phyloP scores from a whole-genome alignment of 164 flowering plant genomes.

The Liriodendron chinense region DNA sequence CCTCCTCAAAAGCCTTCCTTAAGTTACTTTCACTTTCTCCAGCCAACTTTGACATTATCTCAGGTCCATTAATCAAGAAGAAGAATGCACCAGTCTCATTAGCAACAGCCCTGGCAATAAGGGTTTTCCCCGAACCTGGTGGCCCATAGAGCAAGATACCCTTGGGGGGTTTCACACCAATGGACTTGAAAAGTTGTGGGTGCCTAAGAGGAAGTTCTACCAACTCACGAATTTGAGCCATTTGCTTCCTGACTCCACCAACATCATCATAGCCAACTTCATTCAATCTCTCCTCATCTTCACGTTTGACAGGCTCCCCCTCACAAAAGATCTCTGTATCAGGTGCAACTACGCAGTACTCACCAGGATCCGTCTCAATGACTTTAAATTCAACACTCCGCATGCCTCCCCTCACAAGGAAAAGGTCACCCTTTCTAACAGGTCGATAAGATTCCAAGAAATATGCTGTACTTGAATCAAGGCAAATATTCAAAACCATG shows the following conservation, averaged over 20 bases:
- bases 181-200: conserved; percentile 63
- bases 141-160: conserved; percentile 31
- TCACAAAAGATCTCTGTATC: conserved; percentile 71
- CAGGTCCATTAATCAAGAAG: conserved; percentile 34
- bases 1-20: conserved; percentile 64
- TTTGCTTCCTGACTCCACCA: conserved; percentile 72
- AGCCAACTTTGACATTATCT: conserved; percentile 35
- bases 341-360: conserved; percentile 71
- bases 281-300: conserved; percentile 58
- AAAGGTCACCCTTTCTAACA: conserved; percentile 62
- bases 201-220: conserved; percentile 73
- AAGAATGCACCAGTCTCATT: conserved; percentile 38
- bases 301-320: conserved; percentile 66
- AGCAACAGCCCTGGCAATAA: conserved; percentile 34
- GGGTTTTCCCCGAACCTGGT: conserved; percentile 35
- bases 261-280: conserved; percentile 77
- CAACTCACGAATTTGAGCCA: conserved; percentile 76
- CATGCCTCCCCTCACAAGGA: conserved; percentile 71
- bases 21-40: conserved; percentile 36
- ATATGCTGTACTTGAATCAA: conserved; percentile 43
- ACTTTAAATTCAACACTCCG: conserved; percentile 67
- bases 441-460: conserved; percentile 67
- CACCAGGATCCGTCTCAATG: conserved; percentile 64
- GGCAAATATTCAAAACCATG: neutral
- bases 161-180: conserved; percentile 39